Base-by-base conservation (phyloP, 1,284 basidiomycete species). In the Rhodotorula sp. region DNA sequence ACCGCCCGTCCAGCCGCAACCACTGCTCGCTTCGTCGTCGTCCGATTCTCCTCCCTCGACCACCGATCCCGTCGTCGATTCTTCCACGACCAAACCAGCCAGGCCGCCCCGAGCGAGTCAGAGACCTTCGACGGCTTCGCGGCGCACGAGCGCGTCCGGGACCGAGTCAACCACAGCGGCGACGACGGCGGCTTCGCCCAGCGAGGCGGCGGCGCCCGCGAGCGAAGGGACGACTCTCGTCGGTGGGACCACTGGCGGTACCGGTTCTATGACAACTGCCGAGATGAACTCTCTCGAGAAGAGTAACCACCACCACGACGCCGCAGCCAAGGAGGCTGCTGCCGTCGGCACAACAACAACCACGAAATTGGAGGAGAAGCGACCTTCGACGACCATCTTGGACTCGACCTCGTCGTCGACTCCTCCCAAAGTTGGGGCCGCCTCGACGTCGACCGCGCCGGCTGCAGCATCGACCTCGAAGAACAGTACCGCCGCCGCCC, bases 21-120 rank as follows among this genome's bases (percentile, higher is more conserved):
- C 1, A 45, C 38, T 21, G 26, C 23, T 15, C n/a, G 54, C 54
- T 28, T 16, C 54, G 15, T 16, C 38, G 38, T 55, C 38, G 38
- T 55, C 54, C 26, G 54, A 55, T 28, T 26, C 49, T 8, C 28
- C 55, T 26, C 8, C 48, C 18, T 21, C 18, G 34, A 19, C n/a
- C 2, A 16, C 55, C 8, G n/a, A 14, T 19, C 43, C 47, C 15
- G 26, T 5, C 31, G 10, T 34, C 16, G 28, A 48, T 15, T 47
- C 49, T 8, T 8, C 26, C 3, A 47, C 47, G 21, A 23, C 56
- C 47, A 58, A 61, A 45, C 66, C 70, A 18, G 66, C 45, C 10
- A 66, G 66, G 1, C 70, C 70, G 14, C 66, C 66, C 18, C 65
- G 65, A 31, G 63, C 70, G 12, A 57, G 60, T 23, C 52, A 71